Base-by-base conservation (phyloP, 1,284 basidiomycete species). In the Paramarasmius palmivorus region DNA sequence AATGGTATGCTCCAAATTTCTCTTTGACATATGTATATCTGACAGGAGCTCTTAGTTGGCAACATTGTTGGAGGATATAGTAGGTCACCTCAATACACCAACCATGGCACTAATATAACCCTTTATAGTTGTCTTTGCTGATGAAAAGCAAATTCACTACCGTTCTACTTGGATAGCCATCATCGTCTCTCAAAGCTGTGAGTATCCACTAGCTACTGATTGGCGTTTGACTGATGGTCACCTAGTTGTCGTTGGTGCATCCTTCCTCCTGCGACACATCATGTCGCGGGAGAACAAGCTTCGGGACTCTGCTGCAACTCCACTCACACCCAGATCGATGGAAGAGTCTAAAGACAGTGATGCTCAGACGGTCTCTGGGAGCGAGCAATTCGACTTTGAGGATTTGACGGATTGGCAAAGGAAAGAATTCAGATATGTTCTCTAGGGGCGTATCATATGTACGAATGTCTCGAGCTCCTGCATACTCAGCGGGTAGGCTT, bases 121-220 rank as follows among this genome's bases (percentile, higher is more conserved):
- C 32, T 44, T 25, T 6, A 15, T n/a, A 55, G 53, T 55, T 34
- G 48, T 55, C 19, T 46, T 50, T 19, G 44, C 53, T 0, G 37
- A 49, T 14, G 55, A 57, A 52, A 41, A 52, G 9, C 23, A 7
- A 1, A 38, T 45, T 1, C 46, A 57, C n/a, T 57, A 57, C 32
- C 25, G 52, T 3, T 54, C 55, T n/a, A 57, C 55, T 6, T 57
- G 55, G 55, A 48, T 57, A 20, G 46, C 55, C 8, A 45, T 57
- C 19, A 57, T 57, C 20, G 48, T 50, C 15, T 49, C 26, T 22
- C 54, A 54, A 52, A 50, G 49, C 15, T 55, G 53, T 55, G 26
- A 17, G 53, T 55, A 17, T 15, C 12, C 4, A n/a, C 25, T 15
- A 17, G n/a, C 38, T 17, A 49, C 8, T 12, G 14, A 20, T n/a